Conservation (phyloP, 2,329 filamentous ascomycete species). For the Aspergillus carbonarius region DNA sequence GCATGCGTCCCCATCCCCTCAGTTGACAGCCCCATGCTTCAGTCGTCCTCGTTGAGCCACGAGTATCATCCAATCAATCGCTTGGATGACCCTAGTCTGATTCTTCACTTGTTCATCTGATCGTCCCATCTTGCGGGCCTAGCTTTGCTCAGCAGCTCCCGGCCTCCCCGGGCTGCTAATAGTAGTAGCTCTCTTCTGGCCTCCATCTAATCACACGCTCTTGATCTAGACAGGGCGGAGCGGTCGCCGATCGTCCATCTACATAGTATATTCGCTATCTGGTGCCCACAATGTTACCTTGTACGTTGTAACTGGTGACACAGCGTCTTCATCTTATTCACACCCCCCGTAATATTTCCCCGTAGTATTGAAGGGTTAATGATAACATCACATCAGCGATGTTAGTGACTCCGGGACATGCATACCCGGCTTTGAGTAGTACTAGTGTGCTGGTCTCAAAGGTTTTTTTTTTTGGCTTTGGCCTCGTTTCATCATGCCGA, state of each 20-base stretch:
- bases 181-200: background rate
- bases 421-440: no score
- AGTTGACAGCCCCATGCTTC: background rate
- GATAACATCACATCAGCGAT: no score
- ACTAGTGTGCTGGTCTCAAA: no score
- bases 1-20: background rate
- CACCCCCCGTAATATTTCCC: background rate
- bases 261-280: background rate
- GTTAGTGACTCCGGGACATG: no score
- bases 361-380: background rate
- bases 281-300: slow-evolving; percentile 1
- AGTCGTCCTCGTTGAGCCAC: background rate
- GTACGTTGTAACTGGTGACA: background rate
- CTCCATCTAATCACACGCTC: slow-evolving; percentile 8
- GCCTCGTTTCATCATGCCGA: background rate
- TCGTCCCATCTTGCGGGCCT: background rate
- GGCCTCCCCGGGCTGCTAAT: background rate
- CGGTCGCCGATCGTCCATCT: slow-evolving; percentile 8
- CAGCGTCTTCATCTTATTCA: background rate
- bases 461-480: no score
- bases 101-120: slow-evolving; percentile 17
- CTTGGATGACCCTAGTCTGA: slow-evolving; percentile 6
- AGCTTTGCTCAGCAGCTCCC: background rate
- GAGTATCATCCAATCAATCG: background rate
- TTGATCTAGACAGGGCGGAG: slow-evolving; percentile 3